Conservation (phyloP, 2,329 filamentous ascomycete genomes). For the Ramularia endophylla region DNA sequence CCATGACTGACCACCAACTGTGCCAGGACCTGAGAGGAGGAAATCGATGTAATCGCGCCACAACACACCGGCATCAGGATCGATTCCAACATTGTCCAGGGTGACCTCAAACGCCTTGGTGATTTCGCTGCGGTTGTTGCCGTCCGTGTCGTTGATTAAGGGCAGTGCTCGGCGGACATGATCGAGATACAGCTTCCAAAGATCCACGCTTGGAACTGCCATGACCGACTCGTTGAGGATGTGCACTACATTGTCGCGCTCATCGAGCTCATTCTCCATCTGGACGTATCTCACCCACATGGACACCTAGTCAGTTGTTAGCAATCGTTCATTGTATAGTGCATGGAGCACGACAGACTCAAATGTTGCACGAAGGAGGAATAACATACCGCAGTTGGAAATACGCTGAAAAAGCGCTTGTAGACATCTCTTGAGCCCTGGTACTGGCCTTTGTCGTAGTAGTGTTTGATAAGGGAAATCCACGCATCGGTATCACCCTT, state of each 20-base stretch:
- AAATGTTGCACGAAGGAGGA: neutral
- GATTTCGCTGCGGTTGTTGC: constrained; percentile 71
- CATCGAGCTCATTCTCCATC: constrained; percentile 83
- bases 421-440: constrained; percentile 77
- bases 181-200: constrained; percentile 92
- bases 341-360: neutral
- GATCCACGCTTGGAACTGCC: constrained; percentile 70
- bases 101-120: constrained; percentile 89
- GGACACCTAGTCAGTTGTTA: constrained; percentile 60
- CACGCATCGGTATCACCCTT: constrained; percentile 90
- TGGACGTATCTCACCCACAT: constrained; percentile 85
- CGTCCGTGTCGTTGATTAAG: constrained; percentile 69
- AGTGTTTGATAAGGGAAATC: constrained; percentile 78
- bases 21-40: constrained; percentile 77
- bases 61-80: constrained; percentile 80
- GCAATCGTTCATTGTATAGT: neutral
- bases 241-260: constrained; percentile 71
- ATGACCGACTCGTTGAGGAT: constrained; percentile 78
- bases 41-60: constrained; percentile 97
- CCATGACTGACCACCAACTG: constrained; percentile 75
- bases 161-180: constrained; percentile 92
- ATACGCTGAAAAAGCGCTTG: constrained; percentile 78
- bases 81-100: constrained; percentile 80
- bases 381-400: constrained; percentile 79
- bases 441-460: constrained; percentile 73